Conservation (phyloP, 495 filamentous ascomycete genomes). For the Annulohypoxylon bovei region DNA sequence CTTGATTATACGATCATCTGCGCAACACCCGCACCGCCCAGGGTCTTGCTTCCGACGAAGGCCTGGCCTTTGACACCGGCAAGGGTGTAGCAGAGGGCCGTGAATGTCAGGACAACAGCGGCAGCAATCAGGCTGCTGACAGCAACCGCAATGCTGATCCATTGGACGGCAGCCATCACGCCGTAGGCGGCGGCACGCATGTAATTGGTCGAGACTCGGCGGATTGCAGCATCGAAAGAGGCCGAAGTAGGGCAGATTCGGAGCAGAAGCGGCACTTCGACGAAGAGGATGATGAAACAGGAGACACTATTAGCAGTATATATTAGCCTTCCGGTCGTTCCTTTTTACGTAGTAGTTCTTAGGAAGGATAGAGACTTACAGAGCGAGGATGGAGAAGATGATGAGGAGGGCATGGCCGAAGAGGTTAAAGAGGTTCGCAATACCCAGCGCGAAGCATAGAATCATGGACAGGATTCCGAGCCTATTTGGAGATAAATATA, state of each 20-base stretch:
- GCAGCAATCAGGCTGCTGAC: constrained; percentile 83
- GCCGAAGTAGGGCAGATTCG: constrained; percentile 96
- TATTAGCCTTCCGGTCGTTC: constrained; percentile 13
- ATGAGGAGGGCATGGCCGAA: constrained; percentile 71
- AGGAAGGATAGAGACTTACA: constrained; percentile 66
- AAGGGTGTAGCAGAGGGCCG: constrained; percentile 81
- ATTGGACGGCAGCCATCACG: constrained; percentile 83
- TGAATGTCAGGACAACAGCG: constrained; percentile 80
- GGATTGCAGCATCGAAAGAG: constrained; percentile 89
- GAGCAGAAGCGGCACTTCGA: constrained; percentile 95
- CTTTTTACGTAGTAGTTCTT: not conserved
- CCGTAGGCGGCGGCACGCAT: constrained; percentile 94
- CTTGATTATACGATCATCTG: constrained; percentile 93
- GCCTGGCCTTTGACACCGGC: constrained; percentile 91
- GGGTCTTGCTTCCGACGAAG: constrained; percentile 95
- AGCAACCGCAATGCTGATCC: constrained; percentile 72
- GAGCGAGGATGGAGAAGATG: constrained; percentile 82
- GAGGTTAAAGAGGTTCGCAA: constrained; percentile 78
- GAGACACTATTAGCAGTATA: constrained; percentile 66
- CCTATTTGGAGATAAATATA: constrained; percentile 63
- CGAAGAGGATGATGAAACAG: constrained; percentile 89
- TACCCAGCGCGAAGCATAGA: constrained; percentile 92
- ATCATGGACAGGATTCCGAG: constrained; percentile 93
- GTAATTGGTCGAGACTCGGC: constrained; percentile 92
- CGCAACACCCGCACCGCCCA: constrained; percentile 92